These are phyloP conservation scores for Citrullus amarus DNA, from an alignment of 306 rosid species.

Conservation along the genomic window DNA sequence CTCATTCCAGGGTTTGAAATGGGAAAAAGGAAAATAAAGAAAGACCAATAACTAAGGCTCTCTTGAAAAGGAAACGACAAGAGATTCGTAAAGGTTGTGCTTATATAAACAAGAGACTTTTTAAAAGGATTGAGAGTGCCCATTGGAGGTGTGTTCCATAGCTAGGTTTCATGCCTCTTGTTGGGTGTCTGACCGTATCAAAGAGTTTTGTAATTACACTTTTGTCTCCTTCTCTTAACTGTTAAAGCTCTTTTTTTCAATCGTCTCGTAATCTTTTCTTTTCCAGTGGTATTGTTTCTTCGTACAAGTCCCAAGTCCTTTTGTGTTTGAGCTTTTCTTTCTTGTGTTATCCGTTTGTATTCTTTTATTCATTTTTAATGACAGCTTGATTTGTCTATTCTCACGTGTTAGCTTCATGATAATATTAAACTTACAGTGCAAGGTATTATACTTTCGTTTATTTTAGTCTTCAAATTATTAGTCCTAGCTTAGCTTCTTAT, in stretches of 20 bases:
- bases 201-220: background rate
- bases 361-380: background rate
- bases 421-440: background rate
- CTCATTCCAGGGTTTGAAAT: background rate
- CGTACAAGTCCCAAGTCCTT: background rate
- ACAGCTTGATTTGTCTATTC: background rate
- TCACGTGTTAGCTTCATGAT: background rate
- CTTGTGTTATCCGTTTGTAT: background rate
- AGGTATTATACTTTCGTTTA: background rate
- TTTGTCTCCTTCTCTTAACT: background rate
- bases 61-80: background rate
- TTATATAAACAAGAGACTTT: background rate
- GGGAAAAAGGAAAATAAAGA: background rate
- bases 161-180: background rate
- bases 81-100: background rate
- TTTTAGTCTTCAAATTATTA: background rate
- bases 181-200: background rate
- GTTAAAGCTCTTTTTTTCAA: background rate
- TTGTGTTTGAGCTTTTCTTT: background rate
- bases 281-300: background rate
- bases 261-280: background rate
- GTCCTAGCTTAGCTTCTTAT: background rate
- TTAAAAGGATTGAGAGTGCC: background rate
- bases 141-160: background rate
- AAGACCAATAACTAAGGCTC: background rate